These are phyloP conservation scores for Salix dunnii DNA, from an alignment of 345 rosid species.

Conservation along the genomic window DNA sequence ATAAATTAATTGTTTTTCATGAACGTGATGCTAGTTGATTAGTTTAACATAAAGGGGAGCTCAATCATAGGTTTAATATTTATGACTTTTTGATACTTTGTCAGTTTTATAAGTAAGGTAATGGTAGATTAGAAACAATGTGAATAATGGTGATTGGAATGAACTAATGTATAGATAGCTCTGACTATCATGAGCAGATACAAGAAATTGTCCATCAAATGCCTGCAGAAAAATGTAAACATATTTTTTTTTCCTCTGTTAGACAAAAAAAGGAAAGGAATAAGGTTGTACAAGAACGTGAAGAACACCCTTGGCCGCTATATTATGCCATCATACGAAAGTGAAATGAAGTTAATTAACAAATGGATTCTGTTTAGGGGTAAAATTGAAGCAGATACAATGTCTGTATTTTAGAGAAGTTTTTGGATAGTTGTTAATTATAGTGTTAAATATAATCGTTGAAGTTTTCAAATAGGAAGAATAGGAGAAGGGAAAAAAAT, in stretches of 20 bases:
- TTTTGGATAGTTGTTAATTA: background rate
- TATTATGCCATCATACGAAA: background rate
- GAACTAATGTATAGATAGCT: background rate
- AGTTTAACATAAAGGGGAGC: background rate
- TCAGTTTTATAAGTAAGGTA: background rate
- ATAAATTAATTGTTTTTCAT: background rate
- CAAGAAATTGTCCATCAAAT: background rate
- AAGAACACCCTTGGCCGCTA: background rate
- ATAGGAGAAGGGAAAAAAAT: background rate
- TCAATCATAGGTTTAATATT: background rate
- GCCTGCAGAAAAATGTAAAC: background rate
- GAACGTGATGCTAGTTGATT: background rate
- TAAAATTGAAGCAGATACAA: background rate
- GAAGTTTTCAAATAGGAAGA: background rate
- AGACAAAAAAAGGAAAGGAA: background rate
- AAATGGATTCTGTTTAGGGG: background rate
- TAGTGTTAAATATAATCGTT: background rate
- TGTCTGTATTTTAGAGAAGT: background rate
- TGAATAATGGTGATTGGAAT: background rate
- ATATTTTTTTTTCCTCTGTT: background rate
- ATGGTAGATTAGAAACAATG: background rate
- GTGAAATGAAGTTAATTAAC: background rate
- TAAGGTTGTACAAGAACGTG: background rate
- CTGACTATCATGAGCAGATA: background rate
- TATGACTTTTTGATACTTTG: background rate